Evolutionary conservation across 257 asterid species (phyloP).

Genomic region (Ophiorrhiza pumila): DNA sequence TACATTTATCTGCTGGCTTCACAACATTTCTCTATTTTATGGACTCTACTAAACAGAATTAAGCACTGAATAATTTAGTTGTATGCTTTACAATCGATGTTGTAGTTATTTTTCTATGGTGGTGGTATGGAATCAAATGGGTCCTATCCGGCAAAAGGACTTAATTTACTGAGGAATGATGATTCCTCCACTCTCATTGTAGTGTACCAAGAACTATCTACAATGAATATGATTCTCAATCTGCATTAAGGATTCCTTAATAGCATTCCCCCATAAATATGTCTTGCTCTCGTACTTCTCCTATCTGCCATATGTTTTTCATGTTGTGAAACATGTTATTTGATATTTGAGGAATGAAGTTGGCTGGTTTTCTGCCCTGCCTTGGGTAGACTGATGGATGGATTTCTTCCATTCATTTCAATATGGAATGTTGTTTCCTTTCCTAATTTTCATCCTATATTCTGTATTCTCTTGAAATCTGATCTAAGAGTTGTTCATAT

Average conservation of each 20-base stretch:
- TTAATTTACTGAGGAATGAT: background rate
- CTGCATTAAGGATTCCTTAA: too few species aligned
- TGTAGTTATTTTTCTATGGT: background rate
- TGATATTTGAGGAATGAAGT: background rate
- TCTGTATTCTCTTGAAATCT: background rate
- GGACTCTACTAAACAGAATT: background rate
- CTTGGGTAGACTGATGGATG: background rate
- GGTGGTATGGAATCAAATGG: background rate
- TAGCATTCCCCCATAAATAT: too few species aligned
- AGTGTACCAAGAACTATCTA: background rate
- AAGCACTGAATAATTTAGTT: background rate
- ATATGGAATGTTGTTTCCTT: background rate
- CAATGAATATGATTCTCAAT: background rate
- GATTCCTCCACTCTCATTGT: background rate
- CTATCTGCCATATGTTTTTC: background rate
- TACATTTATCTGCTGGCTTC: background rate
- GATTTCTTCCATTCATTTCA: background rate
- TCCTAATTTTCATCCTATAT: background rate
- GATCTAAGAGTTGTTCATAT: background rate
- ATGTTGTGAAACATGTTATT: background rate
- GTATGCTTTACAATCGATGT: background rate
- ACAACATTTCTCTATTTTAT: background rate
- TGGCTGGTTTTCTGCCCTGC: background rate
- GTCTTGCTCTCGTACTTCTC: background rate
- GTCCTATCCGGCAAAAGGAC: background rate